These are phyloP conservation scores for Yamadazyma oceani DNA, from an alignment of 1,139 yeast genomes.

Conservation along the genomic window DNA sequence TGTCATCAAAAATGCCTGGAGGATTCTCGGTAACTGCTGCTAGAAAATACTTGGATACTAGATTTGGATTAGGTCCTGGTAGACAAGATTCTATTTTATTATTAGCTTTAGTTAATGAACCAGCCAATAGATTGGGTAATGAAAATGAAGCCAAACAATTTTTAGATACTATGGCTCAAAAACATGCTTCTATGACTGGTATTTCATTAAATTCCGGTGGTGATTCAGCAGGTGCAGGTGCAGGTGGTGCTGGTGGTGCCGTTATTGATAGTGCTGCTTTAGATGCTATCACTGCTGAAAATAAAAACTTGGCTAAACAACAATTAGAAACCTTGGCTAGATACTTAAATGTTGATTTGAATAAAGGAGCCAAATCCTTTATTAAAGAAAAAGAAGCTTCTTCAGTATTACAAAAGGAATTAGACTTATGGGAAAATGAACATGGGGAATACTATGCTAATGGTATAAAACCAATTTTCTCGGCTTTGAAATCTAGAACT, in stretches of 20 bases:
- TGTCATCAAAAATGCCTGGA: slow-evolving; percentile 99
- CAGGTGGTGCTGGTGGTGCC: slow-evolving; percentile 72
- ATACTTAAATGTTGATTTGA: slow-evolving; percentile 88
- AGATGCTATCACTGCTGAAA: slow-evolving; percentile 90
- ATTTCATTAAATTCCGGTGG: slow-evolving; percentile 70
- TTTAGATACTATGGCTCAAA: slow-evolving; percentile 78
- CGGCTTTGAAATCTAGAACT: slow-evolving; percentile 89
- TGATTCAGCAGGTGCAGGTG: slow-evolving; percentile 49
- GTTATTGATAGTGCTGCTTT: slow-evolving; percentile 94
- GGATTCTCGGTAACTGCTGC: slow-evolving; percentile 92
- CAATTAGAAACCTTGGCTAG: slow-evolving; percentile 94
- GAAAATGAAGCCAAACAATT: slow-evolving; percentile 90
- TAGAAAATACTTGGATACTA: slow-evolving; percentile 84
- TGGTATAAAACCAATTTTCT: slow-evolving; percentile 89
- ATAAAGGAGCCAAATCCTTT: slow-evolving; percentile 84
- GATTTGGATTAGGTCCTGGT: slow-evolving; percentile 90
- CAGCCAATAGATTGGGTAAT: slow-evolving; percentile 79
- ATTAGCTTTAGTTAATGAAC: slow-evolving; percentile 84
- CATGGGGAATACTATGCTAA: slow-evolving; percentile 94
- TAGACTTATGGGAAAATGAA: slow-evolving; percentile 91
- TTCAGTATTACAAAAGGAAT: slow-evolving; percentile 77
- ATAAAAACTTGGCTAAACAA: slow-evolving; percentile 85
- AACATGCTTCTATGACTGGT: slow-evolving; percentile 83
- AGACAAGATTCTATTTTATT: slow-evolving; percentile 91
- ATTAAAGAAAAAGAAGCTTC: slow-evolving; percentile 89